phyloP scores from a whole-genome alignment of 306 rosid species.

The Mucuna pruriens region DNA sequence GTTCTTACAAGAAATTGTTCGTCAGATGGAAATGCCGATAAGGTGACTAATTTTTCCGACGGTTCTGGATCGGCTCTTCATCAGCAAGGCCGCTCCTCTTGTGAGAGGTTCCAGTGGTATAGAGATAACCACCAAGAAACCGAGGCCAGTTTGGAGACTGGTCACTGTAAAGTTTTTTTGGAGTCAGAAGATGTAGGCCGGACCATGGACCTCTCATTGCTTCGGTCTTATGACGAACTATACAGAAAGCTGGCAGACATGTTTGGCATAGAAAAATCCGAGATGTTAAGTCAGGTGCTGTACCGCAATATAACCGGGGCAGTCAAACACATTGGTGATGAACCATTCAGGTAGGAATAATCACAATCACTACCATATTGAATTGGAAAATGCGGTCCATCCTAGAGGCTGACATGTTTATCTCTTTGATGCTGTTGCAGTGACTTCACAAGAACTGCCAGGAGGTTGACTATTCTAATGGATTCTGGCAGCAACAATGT shows the following conservation, averaged over 20 bases:
- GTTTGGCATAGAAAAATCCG: constrained; percentile 75
- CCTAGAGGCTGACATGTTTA: constrained; percentile 20
- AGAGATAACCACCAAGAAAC: constrained; percentile 58
- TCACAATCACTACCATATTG: not conserved
- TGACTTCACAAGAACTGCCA: constrained; percentile 70
- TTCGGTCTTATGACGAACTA: constrained; percentile 70
- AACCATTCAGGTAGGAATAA: constrained; percentile 65
- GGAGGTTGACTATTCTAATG: constrained; percentile 81
- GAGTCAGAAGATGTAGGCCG: constrained; percentile 81
- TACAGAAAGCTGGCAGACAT: constrained; percentile 65
- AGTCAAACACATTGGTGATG: constrained; percentile 78
- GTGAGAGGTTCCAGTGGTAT: constrained; percentile 63
- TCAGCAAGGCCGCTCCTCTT: constrained; percentile 58
- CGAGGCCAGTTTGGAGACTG: constrained; percentile 57
- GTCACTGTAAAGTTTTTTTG: constrained; percentile 80
- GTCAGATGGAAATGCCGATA: constrained; percentile 72
- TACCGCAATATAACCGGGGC: constrained; percentile 68
- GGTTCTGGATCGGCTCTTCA: constrained; percentile 63
- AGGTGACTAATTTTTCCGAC: constrained; percentile 50
- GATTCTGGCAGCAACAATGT: constrained; percentile 77
- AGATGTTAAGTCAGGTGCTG: constrained; percentile 61
- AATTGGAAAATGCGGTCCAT: constrained; percentile 14
- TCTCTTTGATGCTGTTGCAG: constrained; percentile 57
- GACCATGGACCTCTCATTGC: constrained; percentile 68
- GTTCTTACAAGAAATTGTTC: constrained; percentile 67